phyloP scores from a whole-genome alignment of 2,329 filamentous ascomycete genomes.

The Trichophyton benhamiae region DNA sequence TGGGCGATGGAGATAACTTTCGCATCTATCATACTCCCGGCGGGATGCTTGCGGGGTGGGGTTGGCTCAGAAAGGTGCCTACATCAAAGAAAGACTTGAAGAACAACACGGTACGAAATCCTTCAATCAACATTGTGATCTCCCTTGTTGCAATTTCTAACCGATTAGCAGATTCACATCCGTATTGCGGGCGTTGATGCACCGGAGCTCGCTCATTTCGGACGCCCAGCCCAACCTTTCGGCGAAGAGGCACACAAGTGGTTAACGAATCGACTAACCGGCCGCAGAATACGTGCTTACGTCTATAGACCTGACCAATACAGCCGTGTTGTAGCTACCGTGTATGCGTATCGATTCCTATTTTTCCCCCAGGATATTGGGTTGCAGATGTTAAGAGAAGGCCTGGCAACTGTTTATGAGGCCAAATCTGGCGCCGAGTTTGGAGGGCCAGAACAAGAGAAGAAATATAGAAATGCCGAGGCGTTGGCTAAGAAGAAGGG shows the following conservation, averaged over 20 bases:
- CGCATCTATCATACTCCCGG: constrained; percentile 89
- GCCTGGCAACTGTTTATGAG: constrained; percentile 85
- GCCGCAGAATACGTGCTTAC: constrained; percentile 65
- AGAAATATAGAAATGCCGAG: constrained; percentile 36
- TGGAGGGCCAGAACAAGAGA: constrained; percentile 51
- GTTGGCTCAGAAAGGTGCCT: constrained; percentile 72
- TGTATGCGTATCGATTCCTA: constrained; percentile 51
- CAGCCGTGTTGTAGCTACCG: constrained; percentile 76
- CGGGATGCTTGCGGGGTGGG: constrained; percentile 79
- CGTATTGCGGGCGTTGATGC: constrained; percentile 88
- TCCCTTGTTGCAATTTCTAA: neutral
- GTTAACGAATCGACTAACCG: constrained; percentile 60
- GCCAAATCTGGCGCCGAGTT: constrained; percentile 84
- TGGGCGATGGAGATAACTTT: constrained; percentile 95
- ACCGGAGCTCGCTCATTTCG: constrained; percentile 86
- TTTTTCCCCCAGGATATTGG: constrained; percentile 66
- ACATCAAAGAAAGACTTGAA: constrained; percentile 55
- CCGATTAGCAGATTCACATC: constrained; percentile 54
- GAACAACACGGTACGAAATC: constrained; percentile 57
- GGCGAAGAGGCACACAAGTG: constrained; percentile 68
- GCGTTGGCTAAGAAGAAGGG: constrained; percentile 50
- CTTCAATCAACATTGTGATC: neutral
- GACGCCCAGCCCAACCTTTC: constrained; percentile 72
- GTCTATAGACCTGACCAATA: constrained; percentile 85
- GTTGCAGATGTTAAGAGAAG: constrained; percentile 72